Evolutionary conservation across 176 grass and related monocot species (phyloP).

Genomic region (Paspalum notatum): DNA sequence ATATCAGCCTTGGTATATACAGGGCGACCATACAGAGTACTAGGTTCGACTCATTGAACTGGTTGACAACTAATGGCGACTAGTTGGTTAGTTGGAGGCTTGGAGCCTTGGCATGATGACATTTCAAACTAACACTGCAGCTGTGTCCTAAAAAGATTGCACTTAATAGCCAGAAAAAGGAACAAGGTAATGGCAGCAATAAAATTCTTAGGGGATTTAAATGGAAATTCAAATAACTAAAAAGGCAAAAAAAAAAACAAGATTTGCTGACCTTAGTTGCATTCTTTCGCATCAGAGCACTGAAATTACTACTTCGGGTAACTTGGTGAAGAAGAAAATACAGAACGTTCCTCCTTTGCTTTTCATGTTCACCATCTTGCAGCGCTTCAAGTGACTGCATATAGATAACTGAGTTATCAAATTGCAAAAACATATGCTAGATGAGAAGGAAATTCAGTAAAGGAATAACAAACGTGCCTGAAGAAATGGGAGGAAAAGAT

Average conservation of each 20-base stretch:
- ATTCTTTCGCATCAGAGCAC: conserved; percentile 79
- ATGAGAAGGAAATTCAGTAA: conserved; percentile 30
- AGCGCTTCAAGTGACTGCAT: conserved; percentile 90
- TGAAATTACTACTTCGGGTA: conserved; percentile 93
- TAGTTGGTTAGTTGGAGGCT: no score
- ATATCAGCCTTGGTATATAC: no score
- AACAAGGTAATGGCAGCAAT: not conserved
- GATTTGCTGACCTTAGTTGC: conserved; percentile 75
- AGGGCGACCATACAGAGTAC: no score
- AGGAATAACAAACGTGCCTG: conserved; percentile 60
- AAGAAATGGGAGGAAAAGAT: conserved; percentile 98
- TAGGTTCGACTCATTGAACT: no score
- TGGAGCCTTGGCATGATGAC: no score
- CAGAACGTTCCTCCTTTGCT: conserved; percentile 92
- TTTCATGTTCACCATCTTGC: conserved; percentile 97
- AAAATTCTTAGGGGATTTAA: conserved; percentile 12
- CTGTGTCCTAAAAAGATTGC: not conserved
- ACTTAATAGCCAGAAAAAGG: conserved; percentile 32
- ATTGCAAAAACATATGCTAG: conserved; percentile 26
- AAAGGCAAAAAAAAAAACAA: conserved; percentile 36
- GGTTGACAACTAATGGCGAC: no score
- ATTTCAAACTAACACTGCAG: conserved; percentile 17
- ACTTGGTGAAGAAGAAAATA: conserved; percentile 99
- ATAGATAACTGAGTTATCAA: conserved; percentile 40
- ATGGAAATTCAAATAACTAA: conserved; percentile 29